phyloP scores from a whole-genome alignment of 2,329 filamentous ascomycete genomes.

The Diaporthe vaccinii region DNA sequence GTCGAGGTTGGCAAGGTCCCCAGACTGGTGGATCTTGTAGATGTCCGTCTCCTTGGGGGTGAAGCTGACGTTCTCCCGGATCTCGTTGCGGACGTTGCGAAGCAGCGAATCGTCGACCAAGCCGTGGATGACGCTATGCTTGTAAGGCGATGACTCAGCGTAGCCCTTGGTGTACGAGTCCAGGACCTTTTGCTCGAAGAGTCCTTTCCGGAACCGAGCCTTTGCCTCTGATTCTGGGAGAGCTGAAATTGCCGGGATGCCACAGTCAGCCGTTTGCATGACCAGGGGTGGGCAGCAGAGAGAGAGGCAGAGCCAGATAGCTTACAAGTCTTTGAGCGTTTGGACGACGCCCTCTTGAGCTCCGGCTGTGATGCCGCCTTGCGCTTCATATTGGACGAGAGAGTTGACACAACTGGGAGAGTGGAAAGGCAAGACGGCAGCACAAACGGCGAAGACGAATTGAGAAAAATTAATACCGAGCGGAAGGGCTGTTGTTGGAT shows the following conservation, averaged over 20 bases:
- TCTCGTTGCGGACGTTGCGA: slow-evolving; percentile 88
- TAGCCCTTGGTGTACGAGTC: slow-evolving; percentile 73
- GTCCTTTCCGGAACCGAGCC: slow-evolving; percentile 73
- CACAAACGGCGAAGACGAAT: neutral
- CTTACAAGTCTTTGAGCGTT: slow-evolving; percentile 67
- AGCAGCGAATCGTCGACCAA: slow-evolving; percentile 86
- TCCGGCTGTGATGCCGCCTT: slow-evolving; percentile 65
- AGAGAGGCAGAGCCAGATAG: neutral
- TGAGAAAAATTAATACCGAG: neutral
- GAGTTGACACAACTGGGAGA: slow-evolving; percentile 43
- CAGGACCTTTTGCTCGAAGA: slow-evolving; percentile 73
- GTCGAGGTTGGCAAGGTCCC: slow-evolving; percentile 96
- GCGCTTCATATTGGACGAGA: slow-evolving; percentile 66
- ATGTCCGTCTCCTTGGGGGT: slow-evolving; percentile 99
- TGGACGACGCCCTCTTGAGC: slow-evolving; percentile 61
- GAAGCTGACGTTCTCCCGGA: slow-evolving; percentile 91
- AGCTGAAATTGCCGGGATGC: slow-evolving; percentile 50
- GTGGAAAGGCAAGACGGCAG: slow-evolving; percentile 15
- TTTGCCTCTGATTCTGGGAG: slow-evolving; percentile 64
- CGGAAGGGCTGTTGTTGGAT: slow-evolving; percentile 6
- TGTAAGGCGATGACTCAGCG: slow-evolving; percentile 79
- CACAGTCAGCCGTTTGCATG: slow-evolving; percentile 22
- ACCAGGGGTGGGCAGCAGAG: slow-evolving; percentile 31
- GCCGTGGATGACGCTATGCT: slow-evolving; percentile 88
- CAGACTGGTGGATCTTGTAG: slow-evolving; percentile 99